Evolutionary conservation across 1,284 basidiomycete genomes (phyloP).

Genomic region (Moesziomyces sp.): DNA sequence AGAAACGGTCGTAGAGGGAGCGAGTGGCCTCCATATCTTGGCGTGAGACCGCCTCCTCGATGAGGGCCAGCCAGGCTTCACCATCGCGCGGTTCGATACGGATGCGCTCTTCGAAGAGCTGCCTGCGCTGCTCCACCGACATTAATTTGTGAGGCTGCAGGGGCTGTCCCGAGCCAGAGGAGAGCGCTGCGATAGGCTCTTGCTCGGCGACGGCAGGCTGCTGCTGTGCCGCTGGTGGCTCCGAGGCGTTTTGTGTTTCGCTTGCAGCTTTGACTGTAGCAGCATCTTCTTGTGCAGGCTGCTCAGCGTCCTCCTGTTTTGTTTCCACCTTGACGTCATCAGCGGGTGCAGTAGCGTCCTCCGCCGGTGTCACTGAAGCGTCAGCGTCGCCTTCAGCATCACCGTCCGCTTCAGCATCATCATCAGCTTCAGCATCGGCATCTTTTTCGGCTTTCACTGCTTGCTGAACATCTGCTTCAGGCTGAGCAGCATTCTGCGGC

Average conservation of each 20-base stretch:
- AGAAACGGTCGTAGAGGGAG: conserved; percentile 78
- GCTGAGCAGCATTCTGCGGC: neutral
- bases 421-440: conserved; percentile 6
- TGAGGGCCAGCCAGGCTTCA: conserved; percentile 76
- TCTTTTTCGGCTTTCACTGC: conserved; percentile 5
- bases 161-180: conserved; percentile 12
- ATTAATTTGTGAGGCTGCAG: conserved; percentile 33
- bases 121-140: conserved; percentile 39
- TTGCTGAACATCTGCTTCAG: neutral
- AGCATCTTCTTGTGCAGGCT: neutral
- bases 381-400: conserved; percentile 23
- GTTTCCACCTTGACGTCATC: conserved; percentile 13
- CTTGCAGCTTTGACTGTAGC: conserved; percentile 1
- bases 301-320: neutral
- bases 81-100: conserved; percentile 74
- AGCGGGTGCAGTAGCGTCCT: neutral
- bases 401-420: conserved; percentile 5
- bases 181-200: neutral
- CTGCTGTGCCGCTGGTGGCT: conserved; percentile 1
- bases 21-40: conserved; percentile 78
- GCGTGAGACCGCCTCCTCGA: conserved; percentile 76
- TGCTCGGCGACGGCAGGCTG: conserved; percentile 1
- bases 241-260: neutral
- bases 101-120: conserved; percentile 57
- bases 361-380: conserved; percentile 16